A percentile compares a stretch with the other conserved stretches of the same genome.
Evolutionary conservation across 176 grass and related monocot genomes (phyloP).

Genomic region (Thinopyrum elongatum): DNA sequence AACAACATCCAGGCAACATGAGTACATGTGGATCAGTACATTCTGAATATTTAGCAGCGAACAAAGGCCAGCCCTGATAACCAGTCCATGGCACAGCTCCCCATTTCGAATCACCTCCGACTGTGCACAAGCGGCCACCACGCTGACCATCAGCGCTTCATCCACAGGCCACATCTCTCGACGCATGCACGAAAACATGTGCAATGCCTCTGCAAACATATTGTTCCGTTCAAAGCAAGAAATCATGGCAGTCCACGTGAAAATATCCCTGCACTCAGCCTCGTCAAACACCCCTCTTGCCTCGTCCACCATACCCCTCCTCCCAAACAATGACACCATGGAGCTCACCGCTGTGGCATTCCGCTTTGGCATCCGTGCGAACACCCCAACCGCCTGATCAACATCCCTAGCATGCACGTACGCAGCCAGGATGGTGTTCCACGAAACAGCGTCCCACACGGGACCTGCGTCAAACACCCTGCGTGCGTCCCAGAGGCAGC

Average conservation of each 20-base stretch:
- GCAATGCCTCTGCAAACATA: conserved; percentile 52
- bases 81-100: conserved; percentile 57
- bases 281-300: conserved; percentile 61
- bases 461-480: conserved; percentile 66
- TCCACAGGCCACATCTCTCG: conserved; percentile 44
- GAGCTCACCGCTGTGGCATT: conserved; percentile 51
- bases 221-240: conserved; percentile 71
- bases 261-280: conserved; percentile 46
- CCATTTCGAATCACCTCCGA: conserved; percentile 44
- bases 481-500: conserved; percentile 48
- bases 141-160: conserved; percentile 74
- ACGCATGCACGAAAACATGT: conserved; percentile 51
- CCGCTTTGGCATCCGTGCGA: conserved; percentile 50
- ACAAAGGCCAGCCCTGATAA: conserved; percentile 55
- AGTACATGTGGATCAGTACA: conserved; percentile 85
- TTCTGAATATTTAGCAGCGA: conserved; percentile 69
- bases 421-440: conserved; percentile 78
- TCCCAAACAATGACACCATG: conserved; percentile 69
- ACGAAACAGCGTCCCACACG: conserved; percentile 82
- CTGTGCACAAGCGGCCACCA: conserved; percentile 52
- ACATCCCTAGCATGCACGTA: conserved; percentile 58
- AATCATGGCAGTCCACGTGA: conserved; percentile 79
- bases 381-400: conserved; percentile 47
- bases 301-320: conserved; percentile 48
- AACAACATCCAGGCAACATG: conserved; percentile 51